A percentile compares a stretch with the other conserved stretches of the same genome.
Evolutionary conservation across 768 basidiomycete species (phyloP).

Genomic region (Leccinum uliginosum): DNA sequence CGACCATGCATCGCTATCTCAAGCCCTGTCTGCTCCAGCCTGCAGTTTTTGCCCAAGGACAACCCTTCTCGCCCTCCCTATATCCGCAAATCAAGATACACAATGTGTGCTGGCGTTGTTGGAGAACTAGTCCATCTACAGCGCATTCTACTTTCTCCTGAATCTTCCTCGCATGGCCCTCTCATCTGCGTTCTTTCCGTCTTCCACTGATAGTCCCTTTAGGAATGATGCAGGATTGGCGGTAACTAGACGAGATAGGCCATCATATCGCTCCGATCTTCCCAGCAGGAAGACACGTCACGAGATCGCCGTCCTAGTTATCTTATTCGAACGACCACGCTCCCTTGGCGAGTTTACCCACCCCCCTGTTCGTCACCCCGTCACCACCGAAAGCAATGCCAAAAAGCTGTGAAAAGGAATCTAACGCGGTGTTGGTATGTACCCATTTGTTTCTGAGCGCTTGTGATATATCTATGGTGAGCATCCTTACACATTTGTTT

Average conservation of each 20-base stretch:
- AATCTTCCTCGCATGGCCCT: constrained; percentile 4
- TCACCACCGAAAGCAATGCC: neutral
- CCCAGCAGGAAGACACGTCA: neutral
- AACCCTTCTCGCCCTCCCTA: neutral
- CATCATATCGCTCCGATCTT: neutral
- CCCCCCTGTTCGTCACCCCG: neutral
- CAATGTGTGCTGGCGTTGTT: neutral
- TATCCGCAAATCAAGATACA: neutral
- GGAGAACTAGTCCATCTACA: neutral
- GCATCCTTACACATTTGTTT: neutral
- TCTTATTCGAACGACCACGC: neutral
- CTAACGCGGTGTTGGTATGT: neutral
- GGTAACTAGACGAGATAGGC: neutral
- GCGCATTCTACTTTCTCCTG: neutral
- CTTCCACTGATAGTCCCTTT: neutral
- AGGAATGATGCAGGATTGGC: neutral
- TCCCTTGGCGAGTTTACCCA: neutral
- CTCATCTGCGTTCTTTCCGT: neutral
- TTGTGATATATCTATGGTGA: neutral
- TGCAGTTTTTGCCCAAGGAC: neutral
- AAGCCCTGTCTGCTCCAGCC: neutral
- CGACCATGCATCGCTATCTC: neutral
- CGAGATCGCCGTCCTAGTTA: neutral
- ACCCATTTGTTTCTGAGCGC: neutral
- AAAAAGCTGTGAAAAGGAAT: neutral